Evolutionary conservation across 1,284 basidiomycete species (phyloP).

Genomic region (Malassezia globosa): DNA sequence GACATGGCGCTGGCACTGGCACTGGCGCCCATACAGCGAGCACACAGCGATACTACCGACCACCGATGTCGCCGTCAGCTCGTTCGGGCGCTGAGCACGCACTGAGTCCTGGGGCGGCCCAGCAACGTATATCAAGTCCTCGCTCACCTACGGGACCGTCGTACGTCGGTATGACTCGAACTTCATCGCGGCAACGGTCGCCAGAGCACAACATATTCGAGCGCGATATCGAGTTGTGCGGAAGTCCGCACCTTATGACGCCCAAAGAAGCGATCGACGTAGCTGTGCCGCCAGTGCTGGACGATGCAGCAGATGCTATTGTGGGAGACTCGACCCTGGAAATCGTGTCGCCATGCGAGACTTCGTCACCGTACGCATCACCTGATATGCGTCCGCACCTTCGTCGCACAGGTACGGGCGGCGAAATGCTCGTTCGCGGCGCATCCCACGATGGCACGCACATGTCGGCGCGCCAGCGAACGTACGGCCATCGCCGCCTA

Average conservation of each 20-base stretch:
- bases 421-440: background rate
- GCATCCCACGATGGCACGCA: background rate
- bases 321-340: constrained; percentile 34
- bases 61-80: no score
- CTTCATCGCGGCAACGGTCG: background rate
- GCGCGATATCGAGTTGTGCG: constrained; percentile 39
- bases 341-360: constrained; percentile 27
- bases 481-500: constrained; percentile 11
- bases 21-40: no score
- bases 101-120: background rate
- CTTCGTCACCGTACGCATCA: constrained; percentile 3
- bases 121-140: background rate
- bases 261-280: constrained; percentile 41
- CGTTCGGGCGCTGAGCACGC: background rate
- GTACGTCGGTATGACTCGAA: background rate
- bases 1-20: no score
- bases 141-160: background rate
- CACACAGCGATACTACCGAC: no score
- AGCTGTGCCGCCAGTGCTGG: constrained; percentile 38
- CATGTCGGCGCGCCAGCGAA: background rate
- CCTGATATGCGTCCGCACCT: background rate
- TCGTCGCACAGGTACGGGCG: background rate
- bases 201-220: constrained; percentile 38
- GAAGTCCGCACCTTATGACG: constrained; percentile 32
- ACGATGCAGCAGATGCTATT: constrained; percentile 43